Evolutionary conservation across 2,329 filamentous ascomycete species (phyloP).

Genomic region (Ophiostoma tasmaniense): DNA sequence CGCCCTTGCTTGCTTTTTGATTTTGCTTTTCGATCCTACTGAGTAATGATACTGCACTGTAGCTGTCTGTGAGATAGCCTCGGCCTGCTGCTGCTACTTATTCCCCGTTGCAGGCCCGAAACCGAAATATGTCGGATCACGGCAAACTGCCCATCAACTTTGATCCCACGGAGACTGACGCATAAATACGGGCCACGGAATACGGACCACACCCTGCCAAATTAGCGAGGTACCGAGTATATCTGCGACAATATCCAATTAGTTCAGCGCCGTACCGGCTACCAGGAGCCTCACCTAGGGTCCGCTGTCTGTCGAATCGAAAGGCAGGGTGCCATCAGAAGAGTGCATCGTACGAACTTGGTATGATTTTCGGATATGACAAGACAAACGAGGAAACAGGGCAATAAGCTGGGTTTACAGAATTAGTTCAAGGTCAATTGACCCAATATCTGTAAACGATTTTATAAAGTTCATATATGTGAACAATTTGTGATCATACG

Average conservation of each 20-base stretch:
- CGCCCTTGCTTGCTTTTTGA: background rate
- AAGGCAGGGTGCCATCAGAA: constrained; percentile 1
- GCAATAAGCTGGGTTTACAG: background rate
- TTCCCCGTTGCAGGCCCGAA: background rate
- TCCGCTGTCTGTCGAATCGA: background rate
- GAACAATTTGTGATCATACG: background rate
- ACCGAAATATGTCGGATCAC: background rate
- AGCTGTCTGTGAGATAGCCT: background rate
- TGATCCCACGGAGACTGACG: background rate
- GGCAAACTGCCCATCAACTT: background rate
- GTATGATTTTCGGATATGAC: background rate
- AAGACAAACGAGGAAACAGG: background rate
- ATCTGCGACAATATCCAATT: background rate
- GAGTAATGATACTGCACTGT: background rate
- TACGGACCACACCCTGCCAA: background rate
- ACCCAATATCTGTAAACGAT: background rate
- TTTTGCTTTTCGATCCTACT: background rate
- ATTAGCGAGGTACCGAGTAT: too few relatives aligned
- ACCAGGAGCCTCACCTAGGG: background rate
- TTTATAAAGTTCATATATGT: background rate
- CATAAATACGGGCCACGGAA: background rate
- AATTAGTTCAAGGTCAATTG: background rate
- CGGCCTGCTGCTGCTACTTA: background rate
- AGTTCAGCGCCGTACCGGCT: background rate
- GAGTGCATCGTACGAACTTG: background rate